Evolutionary conservation across 2,329 filamentous ascomycete species (phyloP).

Genomic region (Cryphonectria naterciae): DNA sequence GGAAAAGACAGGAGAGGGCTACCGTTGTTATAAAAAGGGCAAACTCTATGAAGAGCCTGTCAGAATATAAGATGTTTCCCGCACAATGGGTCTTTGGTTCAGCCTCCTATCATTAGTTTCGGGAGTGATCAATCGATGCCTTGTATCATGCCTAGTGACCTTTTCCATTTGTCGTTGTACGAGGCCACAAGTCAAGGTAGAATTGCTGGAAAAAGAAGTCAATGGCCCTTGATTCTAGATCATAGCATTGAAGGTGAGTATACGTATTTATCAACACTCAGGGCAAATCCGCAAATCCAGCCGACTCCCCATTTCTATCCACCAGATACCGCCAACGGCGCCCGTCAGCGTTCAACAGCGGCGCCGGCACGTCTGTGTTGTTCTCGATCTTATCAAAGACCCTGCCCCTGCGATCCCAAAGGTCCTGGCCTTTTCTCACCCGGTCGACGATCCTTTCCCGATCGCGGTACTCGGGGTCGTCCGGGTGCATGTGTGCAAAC

Average conservation of each 20-base stretch:
- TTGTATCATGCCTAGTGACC: not conserved
- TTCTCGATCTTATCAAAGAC: constrained; percentile 52
- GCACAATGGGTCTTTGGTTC: not conserved
- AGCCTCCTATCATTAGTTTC: not conserved
- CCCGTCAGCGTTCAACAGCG: constrained; percentile 47
- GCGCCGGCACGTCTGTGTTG: constrained; percentile 57
- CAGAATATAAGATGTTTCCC: not conserved
- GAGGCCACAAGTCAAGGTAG: not conserved
- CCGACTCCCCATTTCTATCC: constrained; percentile 49
- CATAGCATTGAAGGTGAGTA: not conserved
- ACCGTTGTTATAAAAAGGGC: not conserved
- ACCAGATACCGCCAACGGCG: constrained; percentile 51
- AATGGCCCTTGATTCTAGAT: not conserved
- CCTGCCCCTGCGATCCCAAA: constrained; percentile 57
- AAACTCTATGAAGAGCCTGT: not conserved
- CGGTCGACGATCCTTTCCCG: constrained; percentile 52
- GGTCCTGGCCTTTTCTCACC: constrained; percentile 56
- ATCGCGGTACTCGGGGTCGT: constrained; percentile 53
- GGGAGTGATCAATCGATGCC: not conserved
- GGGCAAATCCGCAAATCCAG: constrained; percentile 54
- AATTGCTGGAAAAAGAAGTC: not conserved
- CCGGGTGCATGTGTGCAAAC: constrained; percentile 60
- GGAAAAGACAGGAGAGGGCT: not conserved
- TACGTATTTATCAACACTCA: not conserved
- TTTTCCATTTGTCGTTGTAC: not conserved